phyloP scores from a whole-genome alignment of 2,329 filamentous ascomycete species.

The Hymenoscyphus occultus region DNA sequence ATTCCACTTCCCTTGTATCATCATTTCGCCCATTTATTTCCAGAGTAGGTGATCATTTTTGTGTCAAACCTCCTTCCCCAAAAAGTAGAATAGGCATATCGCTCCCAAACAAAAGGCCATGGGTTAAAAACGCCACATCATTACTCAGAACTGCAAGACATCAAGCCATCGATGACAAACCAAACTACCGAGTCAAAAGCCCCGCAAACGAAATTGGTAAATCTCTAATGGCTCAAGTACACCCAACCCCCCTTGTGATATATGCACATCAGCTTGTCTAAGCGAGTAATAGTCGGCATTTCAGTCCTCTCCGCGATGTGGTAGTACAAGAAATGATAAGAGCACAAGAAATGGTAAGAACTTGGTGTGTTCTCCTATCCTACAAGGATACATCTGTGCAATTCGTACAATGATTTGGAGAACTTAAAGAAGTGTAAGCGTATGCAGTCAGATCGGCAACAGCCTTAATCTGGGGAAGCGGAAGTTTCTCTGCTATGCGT shows the following conservation, averaged over 20 bases:
- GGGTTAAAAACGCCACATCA: background rate
- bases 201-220: background rate
- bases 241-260: background rate
- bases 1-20: background rate
- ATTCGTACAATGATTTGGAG: background rate
- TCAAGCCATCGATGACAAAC: constrained; percentile 3
- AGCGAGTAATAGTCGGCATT: background rate
- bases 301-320: background rate
- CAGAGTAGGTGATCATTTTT: background rate
- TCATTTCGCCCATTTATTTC: background rate
- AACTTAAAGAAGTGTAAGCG: background rate
- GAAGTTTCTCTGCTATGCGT: background rate
- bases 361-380: background rate
- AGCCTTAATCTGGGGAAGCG: constrained; percentile 2
- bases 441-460: background rate
- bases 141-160: constrained; percentile 1
- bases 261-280: background rate
- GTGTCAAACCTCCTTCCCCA: background rate
- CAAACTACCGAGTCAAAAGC: background rate
- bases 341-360: background rate
- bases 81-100: background rate
- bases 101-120: background rate
- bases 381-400: background rate
- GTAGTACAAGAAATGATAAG: background rate
- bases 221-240: background rate